phyloP scores from a whole-genome alignment of 495 filamentous ascomycete species.

The Tuber melanosporum region DNA sequence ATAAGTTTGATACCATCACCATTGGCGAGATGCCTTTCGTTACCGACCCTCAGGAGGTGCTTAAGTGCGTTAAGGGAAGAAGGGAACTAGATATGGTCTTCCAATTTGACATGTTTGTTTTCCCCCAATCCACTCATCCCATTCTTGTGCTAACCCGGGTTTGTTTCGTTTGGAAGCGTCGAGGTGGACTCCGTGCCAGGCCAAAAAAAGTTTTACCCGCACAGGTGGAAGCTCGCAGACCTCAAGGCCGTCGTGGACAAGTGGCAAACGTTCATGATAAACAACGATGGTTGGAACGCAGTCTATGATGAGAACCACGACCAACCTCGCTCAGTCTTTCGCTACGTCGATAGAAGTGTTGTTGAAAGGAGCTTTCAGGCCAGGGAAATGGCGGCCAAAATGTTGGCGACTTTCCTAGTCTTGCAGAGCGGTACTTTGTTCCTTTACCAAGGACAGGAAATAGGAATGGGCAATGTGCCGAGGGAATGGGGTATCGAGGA shows the following conservation, averaged over 20 bases:
- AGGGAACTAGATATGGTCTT: slow-evolving; percentile 70
- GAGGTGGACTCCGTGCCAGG: slow-evolving; percentile 15
- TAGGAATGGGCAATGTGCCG: slow-evolving; percentile 69
- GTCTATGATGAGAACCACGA: slow-evolving; percentile 72
- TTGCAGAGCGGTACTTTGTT: slow-evolving; percentile 63
- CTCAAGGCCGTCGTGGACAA: slow-evolving; percentile 56
- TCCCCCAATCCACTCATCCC: neutral
- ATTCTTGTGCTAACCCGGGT: neutral
- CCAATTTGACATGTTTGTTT: slow-evolving; percentile 54
- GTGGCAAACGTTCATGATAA: slow-evolving; percentile 64
- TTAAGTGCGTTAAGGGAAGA: slow-evolving; percentile 54
- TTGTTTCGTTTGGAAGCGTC: slow-evolving; percentile 1
- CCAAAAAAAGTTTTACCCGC: slow-evolving; percentile 50
- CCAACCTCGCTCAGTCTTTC: slow-evolving; percentile 58
- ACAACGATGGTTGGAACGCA: slow-evolving; percentile 66
- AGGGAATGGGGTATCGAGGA: slow-evolving; percentile 57
- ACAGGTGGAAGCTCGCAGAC: slow-evolving; percentile 51
- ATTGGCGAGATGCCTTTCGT: slow-evolving; percentile 67
- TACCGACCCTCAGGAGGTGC: slow-evolving; percentile 53
- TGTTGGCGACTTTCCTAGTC: slow-evolving; percentile 56
- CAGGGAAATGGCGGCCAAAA: slow-evolving; percentile 52
- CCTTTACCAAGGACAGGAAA: slow-evolving; percentile 70
- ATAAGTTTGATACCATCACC: slow-evolving; percentile 60
- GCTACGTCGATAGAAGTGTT: slow-evolving; percentile 46
- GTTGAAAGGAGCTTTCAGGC: slow-evolving; percentile 48